Base-by-base conservation (phyloP, 257 asterid genomes). In the Solanum sitiens region DNA sequence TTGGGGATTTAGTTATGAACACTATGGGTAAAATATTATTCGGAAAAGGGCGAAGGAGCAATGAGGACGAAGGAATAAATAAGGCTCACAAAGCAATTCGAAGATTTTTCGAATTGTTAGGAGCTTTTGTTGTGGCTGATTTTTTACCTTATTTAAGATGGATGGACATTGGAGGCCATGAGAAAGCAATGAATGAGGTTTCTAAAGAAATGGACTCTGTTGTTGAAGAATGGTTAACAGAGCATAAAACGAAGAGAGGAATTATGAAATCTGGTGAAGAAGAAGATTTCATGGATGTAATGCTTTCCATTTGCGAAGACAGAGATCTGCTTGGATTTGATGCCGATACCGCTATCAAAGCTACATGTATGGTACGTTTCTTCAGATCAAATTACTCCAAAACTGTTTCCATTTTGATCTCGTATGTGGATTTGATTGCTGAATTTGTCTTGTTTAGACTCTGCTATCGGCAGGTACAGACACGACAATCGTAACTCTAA, bases 381-480 rank as follows among this genome's bases (percentile, higher is more conserved):
- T 10, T 39, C 18, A 7, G 8, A 11, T 35, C 11, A 72, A 9
- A 16, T 35, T 35, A 75, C 11, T 75, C 32, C 11, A 2, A 39
- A 25, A 21, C 6, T 74, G 7, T 1, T 27, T 27, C 30, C 1
- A 27, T 27, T 27, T 0, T 14, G 59, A 14, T 47, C 44, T 40
- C 44, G 44, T 9, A 9, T 42, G 0, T 77, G 37, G 12, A 7
- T 1, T 14, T 77, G 16, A 77, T 77, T 77, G 40, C 40, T 70
- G 40, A 70, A 70, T 7, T 32, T 30, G 40, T 14, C 21, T 68
- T 30, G 11, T 5, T 15, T 68, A 90, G 91, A 44, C 4, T 30
- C 23, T 88, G 83, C 70, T 89, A 3, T 6, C 89, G 0, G 97
- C 91, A 15, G 94, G 92, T 53, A 84, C 88, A 0, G 97, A 93